Conservation (phyloP, 116 monocot genomes). For the Iris pallida region DNA sequence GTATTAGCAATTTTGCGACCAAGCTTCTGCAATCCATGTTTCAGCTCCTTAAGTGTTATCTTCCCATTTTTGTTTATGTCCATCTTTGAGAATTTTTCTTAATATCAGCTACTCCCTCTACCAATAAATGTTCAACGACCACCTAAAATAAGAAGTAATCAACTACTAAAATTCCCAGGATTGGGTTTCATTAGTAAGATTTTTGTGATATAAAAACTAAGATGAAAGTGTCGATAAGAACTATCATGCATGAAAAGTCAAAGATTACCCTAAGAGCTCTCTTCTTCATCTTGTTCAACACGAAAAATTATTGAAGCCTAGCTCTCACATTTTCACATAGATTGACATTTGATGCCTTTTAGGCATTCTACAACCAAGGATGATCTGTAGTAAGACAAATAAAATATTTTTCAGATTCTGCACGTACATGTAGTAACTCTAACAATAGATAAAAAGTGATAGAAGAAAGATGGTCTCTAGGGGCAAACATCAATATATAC, state of each 20-base stretch:
- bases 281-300: constrained; percentile 79
- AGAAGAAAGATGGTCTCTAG: not conserved
- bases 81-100: constrained; percentile 19
- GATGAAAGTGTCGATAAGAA: not conserved
- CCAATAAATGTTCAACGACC: constrained; percentile 22
- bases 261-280: constrained; percentile 60
- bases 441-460: not conserved
- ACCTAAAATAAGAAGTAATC: constrained; percentile 11
- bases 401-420: not conserved
- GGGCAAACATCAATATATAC: not conserved
- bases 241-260: not conserved
- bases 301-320: constrained; percentile 63
- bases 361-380: constrained; percentile 70
- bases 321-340: constrained; percentile 64
- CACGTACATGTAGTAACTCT: not conserved
- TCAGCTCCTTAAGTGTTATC: constrained; percentile 26
- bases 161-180: not conserved
- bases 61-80: constrained; percentile 19
- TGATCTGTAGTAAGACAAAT: constrained; percentile 53
- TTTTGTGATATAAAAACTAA: not conserved
- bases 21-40: constrained; percentile 18
- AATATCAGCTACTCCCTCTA: constrained; percentile 24
- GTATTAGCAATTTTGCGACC: constrained; percentile 19
- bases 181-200: not conserved
- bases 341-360: constrained; percentile 68